phyloP scores from a whole-genome alignment of 2,329 filamentous ascomycete species.

The Furcasterigmium sp. region DNA sequence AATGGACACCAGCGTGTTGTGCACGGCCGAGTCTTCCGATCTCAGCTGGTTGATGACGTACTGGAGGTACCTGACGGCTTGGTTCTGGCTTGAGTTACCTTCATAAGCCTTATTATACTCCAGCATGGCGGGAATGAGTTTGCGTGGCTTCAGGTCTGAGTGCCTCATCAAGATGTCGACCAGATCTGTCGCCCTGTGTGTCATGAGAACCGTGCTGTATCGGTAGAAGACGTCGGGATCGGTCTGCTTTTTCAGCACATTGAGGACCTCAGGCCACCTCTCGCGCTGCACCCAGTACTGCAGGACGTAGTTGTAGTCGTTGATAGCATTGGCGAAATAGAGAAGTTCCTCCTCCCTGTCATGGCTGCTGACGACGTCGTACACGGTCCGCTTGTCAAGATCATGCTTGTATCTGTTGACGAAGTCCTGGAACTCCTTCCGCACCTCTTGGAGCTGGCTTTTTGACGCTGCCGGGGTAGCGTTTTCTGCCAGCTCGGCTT shows the following conservation, averaged over 20 bases:
- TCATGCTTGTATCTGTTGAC: slow-evolving; percentile 79
- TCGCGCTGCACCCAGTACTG: slow-evolving; percentile 97
- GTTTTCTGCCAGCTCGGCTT: slow-evolving; percentile 72
- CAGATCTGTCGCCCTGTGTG: slow-evolving; percentile 74
- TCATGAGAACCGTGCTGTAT: slow-evolving; percentile 96
- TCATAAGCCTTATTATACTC: slow-evolving; percentile 82
- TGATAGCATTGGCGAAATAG: slow-evolving; percentile 81
- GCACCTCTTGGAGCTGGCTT: slow-evolving; percentile 64
- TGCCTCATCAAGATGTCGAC: slow-evolving; percentile 97
- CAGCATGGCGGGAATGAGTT: slow-evolving; percentile 85
- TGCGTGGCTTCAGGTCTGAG: slow-evolving; percentile 74
- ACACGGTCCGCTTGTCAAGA: slow-evolving; percentile 85
- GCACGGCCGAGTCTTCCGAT: slow-evolving; percentile 78
- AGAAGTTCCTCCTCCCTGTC: slow-evolving; percentile 89
- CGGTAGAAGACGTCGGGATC: slow-evolving; percentile 92
- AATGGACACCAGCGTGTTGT: slow-evolving; percentile 95
- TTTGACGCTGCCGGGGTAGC: slow-evolving; percentile 66
- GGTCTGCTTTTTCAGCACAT: slow-evolving; percentile 87
- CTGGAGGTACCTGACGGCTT: slow-evolving; percentile 88
- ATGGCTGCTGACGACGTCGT: slow-evolving; percentile 94
- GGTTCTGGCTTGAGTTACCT: slow-evolving; percentile 69
- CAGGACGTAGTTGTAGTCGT: slow-evolving; percentile 91
- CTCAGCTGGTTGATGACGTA: slow-evolving; percentile 86
- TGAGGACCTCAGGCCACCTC: slow-evolving; percentile 80
- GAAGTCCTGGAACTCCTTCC: slow-evolving; percentile 84